A percentile compares a stretch with the other conserved stretches of the same genome.
Evolutionary conservation across 768 basidiomycete genomes (phyloP).

Genomic region (Kwoniella sp.): DNA sequence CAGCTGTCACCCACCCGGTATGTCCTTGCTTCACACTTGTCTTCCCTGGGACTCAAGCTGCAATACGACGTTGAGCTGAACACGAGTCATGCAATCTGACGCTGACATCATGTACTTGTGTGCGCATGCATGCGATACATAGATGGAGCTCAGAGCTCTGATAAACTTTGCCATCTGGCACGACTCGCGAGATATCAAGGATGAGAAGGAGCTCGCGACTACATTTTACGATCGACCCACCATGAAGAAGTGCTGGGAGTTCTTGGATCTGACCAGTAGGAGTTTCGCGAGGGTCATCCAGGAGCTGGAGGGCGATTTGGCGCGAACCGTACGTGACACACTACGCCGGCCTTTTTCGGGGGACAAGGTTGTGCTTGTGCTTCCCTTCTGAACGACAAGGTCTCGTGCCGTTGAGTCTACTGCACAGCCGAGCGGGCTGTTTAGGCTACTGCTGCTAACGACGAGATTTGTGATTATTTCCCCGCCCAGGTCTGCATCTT

Average conservation of each 20-base stretch:
- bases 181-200: slow-evolving; percentile 80
- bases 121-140: background rate
- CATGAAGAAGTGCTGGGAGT: slow-evolving; percentile 89
- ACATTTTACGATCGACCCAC: slow-evolving; percentile 83
- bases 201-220: slow-evolving; percentile 69
- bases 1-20: slow-evolving; percentile 42
- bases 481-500: slow-evolving; percentile 94
- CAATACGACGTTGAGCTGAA: no score
- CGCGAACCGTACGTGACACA: slow-evolving; percentile 79
- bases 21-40: slow-evolving; percentile 5
- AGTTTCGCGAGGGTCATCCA: slow-evolving; percentile 93
- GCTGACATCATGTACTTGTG: slow-evolving; percentile 6
- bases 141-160: slow-evolving; percentile 75
- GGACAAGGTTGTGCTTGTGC: no score
- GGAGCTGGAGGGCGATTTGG: slow-evolving; percentile 91
- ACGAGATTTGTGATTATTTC: no score
- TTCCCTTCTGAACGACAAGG: no score
- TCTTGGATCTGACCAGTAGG: slow-evolving; percentile 83
- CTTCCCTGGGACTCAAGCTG: no score
- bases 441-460: no score
- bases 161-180: slow-evolving; percentile 82
- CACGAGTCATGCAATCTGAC: background rate
- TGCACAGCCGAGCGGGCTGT: background rate
- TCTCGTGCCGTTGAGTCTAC: background rate
- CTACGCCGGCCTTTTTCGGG: no score